phyloP scores from a whole-genome alignment of 495 filamentous ascomycete species.

The Daldinia decipiens region DNA sequence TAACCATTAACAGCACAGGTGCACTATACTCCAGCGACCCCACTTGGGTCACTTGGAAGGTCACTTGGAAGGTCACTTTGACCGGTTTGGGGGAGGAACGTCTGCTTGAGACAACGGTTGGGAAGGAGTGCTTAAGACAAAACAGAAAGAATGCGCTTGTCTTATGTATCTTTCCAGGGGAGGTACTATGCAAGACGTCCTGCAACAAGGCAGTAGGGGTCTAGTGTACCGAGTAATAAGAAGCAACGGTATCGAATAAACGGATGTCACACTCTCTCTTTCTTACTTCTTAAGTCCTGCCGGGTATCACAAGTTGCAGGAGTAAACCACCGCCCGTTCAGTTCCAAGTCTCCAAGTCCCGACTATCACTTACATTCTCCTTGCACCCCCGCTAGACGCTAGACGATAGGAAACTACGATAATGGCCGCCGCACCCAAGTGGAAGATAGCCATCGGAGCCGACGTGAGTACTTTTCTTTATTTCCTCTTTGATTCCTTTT shows the following conservation, averaged over 20 bases:
- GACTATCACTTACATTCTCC: background rate
- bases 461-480: constrained; percentile 55
- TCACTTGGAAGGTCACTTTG: background rate
- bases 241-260: constrained; percentile 24
- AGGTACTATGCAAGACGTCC: background rate
- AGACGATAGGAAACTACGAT: background rate
- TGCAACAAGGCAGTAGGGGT: background rate
- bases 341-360: background rate
- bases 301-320: background rate
- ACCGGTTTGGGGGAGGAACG: background rate
- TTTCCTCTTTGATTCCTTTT: constrained; percentile 19
- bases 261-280: constrained; percentile 11
- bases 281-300: constrained; percentile 4
- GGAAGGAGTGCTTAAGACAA: background rate
- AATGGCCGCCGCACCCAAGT: constrained; percentile 55
- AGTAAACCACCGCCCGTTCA: background rate
- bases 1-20: background rate
- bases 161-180: constrained; percentile 7
- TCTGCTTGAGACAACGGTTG: background rate
- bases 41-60: constrained; percentile 19
- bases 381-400: background rate
- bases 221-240: constrained; percentile 29
- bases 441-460: constrained; percentile 60
- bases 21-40: constrained; percentile 16
- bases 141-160: background rate